Base-by-base conservation (phyloP, 2,329 filamentous ascomycete species). In the Blumeria graminis region DNA sequence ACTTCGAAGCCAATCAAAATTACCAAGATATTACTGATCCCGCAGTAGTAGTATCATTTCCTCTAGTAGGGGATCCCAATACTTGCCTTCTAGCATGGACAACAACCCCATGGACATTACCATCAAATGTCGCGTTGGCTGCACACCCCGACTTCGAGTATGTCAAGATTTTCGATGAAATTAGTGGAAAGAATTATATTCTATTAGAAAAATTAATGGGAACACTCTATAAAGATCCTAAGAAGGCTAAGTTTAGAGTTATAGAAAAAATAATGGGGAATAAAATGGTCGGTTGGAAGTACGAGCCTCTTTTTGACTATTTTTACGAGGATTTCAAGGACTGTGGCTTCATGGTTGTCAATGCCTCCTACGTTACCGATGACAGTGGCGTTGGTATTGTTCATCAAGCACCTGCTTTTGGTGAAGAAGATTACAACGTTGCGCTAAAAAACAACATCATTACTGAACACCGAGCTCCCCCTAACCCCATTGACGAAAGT, bases 381-480 rank as follows among this genome's bases (percentile, higher is more conserved):
- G 88, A 92, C 58, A 88, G 86, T 64, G 90, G 90, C 80, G 86
- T 87, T 36, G 90, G 90, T 65, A 84, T 96, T 60, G 90, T 96
- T 48, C 90, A 96, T 69, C 88, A 95, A 69, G 78, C 90, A 4
- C 90, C 90, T 1, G 87, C 88, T 0, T 95, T 90, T 66, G 90
- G 90, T 76, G 86, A 95, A 70, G 90, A 95, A 61, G 90, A 96
- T 81, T 95, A 94, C 73, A 82, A 82, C 61, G 80, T 92, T 58
- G 86, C 84, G 8, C 69, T 88, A 59, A 80, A 82, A 57, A 74
- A 79, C 50, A 89, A 87, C 45, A 76, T 94, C 63, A 83, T 95
- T 65, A 83, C 70, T 60, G 83, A 88, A 61, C 76, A 78, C 58
- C 80, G 86, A 56, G 74, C 80, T 38, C 87, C 90, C n/a, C 88